phyloP scores from a whole-genome alignment of 2,329 filamentous ascomycete genomes.

The Fonsecaea erecta region DNA sequence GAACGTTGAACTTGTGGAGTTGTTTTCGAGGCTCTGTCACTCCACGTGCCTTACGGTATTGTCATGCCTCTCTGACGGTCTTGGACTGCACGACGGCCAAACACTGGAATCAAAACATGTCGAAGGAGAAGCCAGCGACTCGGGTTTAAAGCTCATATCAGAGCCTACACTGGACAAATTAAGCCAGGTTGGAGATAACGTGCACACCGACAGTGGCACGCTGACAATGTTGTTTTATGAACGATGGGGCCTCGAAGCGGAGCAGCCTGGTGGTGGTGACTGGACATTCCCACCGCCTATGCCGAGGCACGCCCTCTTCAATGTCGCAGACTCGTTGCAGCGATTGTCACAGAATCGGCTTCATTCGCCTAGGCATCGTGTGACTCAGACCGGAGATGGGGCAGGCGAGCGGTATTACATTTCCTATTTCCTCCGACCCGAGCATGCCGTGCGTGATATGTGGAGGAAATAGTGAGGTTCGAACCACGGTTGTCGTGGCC shows the following conservation, averaged over 20 bases:
- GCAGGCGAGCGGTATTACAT: neutral
- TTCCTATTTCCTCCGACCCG: neutral
- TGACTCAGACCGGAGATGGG: neutral
- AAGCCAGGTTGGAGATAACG: neutral
- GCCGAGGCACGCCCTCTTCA: neutral
- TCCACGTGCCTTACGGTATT: neutral
- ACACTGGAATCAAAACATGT: neutral
- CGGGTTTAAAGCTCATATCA: neutral
- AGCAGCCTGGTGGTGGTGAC: neutral
- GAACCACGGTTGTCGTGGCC: neutral
- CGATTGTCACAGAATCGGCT: neutral
- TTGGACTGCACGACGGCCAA: neutral
- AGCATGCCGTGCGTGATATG: neutral
- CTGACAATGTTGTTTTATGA: neutral
- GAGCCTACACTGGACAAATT: neutral
- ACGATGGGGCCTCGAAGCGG: neutral
- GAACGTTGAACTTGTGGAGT: neutral
- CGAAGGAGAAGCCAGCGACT: conserved; percentile 1
- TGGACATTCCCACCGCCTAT: neutral
- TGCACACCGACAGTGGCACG: conserved; percentile 1
- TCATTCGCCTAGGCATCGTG: neutral
- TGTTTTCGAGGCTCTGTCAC: neutral
- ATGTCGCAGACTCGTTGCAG: neutral
- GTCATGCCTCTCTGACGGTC: neutral
- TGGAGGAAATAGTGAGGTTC: neutral